Evolutionary conservation across 805 yeast species (phyloP), one percentile per base, ranked within the genome.

Genomic region (Yamadazyma sp.): DNA sequence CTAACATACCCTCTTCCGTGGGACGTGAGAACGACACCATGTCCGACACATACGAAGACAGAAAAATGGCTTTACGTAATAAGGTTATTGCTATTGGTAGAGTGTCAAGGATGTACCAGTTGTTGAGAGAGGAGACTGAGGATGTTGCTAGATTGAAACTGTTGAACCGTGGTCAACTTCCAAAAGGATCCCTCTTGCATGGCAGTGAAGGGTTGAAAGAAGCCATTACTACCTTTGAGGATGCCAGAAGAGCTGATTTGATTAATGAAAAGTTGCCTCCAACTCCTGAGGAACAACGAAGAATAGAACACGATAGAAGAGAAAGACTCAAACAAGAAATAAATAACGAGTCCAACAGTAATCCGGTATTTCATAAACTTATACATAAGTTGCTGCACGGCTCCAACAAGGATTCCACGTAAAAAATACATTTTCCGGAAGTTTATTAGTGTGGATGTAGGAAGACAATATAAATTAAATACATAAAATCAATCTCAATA

Each of bases 1-100:
- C 37, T 7, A 12, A 14, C 4, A 19, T 13, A 3, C 40, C 42
- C 11, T 35, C 33, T 5, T 37, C 47, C 5, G n/a, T 10, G 6
- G 8, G 43, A 5, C 13, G 32, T 13, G 29, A 23, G 6, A 31
- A 9, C 4, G 32, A 25, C 3, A 23, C 14, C 3, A 8, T 10
- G 3, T 19, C 13, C n/a, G 39, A 40, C 19, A 36, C 54, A 5
- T 55, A 60, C 28, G 70, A 60, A 35, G 68, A 59, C 5, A 62
- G 64, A 46, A 50, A 63, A 34, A 52, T 75, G 48, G 82, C 87
- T 1, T 67, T 89, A 42, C 76, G 91, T 46, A 89, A 86, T 62
- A 91, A 91, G 70, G 85, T 93, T 36, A 64, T 91, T 52, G 98
- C 98, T 10, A 93, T 91, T 61, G 98, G 98, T n/a, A 78, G 95